A percentile compares a stretch with the other conserved stretches of the same genome.
Evolutionary conservation across 2,329 filamentous ascomycete genomes (phyloP).

Genomic region (Leptographium galeiforme): DNA sequence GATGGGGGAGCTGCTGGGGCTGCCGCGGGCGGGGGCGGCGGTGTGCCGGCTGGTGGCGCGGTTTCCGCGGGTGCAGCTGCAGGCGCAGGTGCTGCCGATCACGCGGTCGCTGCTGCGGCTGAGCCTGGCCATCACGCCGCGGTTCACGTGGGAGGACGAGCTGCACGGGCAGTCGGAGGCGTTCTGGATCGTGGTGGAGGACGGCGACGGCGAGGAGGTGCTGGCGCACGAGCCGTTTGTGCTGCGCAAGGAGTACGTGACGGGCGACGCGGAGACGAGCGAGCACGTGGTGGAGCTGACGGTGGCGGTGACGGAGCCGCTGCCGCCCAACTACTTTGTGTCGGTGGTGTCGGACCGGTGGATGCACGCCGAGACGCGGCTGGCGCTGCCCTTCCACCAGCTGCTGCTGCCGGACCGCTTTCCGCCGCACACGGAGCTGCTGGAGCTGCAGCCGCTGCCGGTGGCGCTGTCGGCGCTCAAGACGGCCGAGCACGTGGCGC

Average conservation of each 20-base stretch:
- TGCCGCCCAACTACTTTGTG: slow-evolving; percentile 98
- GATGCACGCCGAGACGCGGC: slow-evolving; percentile 94
- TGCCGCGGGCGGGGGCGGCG: slow-evolving; percentile 70
- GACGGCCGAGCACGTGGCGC: slow-evolving; percentile 61
- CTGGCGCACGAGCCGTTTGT: slow-evolving; percentile 91
- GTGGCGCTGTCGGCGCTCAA: slow-evolving; percentile 70
- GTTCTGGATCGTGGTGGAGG: slow-evolving; percentile 96
- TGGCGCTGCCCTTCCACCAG: slow-evolving; percentile 91
- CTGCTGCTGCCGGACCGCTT: slow-evolving; percentile 91
- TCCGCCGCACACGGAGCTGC: slow-evolving; percentile 78
- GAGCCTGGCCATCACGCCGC: slow-evolving; percentile 82
- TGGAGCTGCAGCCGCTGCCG: slow-evolving; percentile 84
- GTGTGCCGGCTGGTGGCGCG: slow-evolving; percentile 82
- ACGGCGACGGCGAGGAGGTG: slow-evolving; percentile 93
- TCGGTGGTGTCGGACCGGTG: slow-evolving; percentile 88
- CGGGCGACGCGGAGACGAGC: slow-evolving; percentile 48
- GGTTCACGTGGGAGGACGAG: slow-evolving; percentile 88
- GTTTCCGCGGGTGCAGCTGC: slow-evolving; percentile 83
- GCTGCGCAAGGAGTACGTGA: slow-evolving; percentile 69
- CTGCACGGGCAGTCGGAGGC: slow-evolving; percentile 79
- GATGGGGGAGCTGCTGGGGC: slow-evolving; percentile 86
- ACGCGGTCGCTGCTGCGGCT: slow-evolving; percentile 86
- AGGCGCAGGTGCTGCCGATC: slow-evolving; percentile 88
- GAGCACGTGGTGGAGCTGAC: slow-evolving; percentile 95
- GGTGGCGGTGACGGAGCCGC: slow-evolving; percentile 89